Conservation (phyloP, 768 basidiomycete genomes). For the Suillus subluteus region DNA sequence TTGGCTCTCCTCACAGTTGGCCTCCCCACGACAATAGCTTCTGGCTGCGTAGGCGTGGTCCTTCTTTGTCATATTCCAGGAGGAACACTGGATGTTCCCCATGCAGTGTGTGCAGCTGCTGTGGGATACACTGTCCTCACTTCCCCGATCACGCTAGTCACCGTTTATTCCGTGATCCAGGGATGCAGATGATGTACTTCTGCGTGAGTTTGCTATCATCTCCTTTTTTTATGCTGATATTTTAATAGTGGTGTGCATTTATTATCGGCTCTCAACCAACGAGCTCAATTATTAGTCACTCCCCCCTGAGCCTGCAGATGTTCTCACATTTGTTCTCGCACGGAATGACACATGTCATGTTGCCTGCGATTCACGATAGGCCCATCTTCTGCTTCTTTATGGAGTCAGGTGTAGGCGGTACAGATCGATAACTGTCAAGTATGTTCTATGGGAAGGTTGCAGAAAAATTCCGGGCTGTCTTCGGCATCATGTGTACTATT, state of each 20-base stretch:
- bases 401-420: too few relatives aligned
- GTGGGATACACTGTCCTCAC: constrained; percentile 11
- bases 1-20: background rate
- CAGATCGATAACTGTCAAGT: too few relatives aligned
- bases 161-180: background rate
- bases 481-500: background rate
- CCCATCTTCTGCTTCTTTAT: too few relatives aligned
- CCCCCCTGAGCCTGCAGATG: background rate
- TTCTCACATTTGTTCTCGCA: background rate
- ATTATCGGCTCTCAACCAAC: background rate
- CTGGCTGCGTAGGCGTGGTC: background rate
- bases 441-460: background rate
- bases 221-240: background rate
- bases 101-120: constrained; percentile 7
- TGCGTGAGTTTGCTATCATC: background rate
- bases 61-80: constrained; percentile 10
- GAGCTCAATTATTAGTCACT: background rate
- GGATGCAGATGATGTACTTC: background rate
- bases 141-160: background rate
- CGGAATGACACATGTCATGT: background rate
- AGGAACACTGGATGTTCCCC: constrained; percentile 10
- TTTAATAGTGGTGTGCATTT: background rate
- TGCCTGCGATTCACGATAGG: background rate
- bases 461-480: background rate
- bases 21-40: background rate